Evolutionary conservation across 2,329 filamentous ascomycete genomes (phyloP).

Genomic region (Fusarium ramigenum): DNA sequence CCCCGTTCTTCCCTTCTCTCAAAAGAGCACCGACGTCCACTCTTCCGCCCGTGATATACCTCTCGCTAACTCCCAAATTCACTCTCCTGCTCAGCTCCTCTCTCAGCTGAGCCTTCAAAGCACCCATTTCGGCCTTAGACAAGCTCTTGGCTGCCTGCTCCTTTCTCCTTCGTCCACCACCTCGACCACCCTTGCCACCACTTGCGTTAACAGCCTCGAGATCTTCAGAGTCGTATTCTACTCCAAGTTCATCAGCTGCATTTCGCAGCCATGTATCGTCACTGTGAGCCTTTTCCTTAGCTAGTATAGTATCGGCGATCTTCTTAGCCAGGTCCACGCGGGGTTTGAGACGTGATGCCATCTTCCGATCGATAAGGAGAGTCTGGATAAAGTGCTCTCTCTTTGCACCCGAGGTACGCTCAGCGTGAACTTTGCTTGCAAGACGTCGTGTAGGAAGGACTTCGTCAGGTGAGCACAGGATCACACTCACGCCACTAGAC

Average conservation of each 20-base stretch:
- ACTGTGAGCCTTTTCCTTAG: conserved; percentile 85
- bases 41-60: conserved; percentile 83
- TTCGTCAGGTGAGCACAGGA: conserved; percentile 92
- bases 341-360: conserved; percentile 79
- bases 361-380: conserved; percentile 82
- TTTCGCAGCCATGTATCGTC: conserved; percentile 86
- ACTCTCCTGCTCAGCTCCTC: conserved; percentile 76
- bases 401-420: conserved; percentile 56
- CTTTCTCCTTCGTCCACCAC: conserved; percentile 77
- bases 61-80: conserved; percentile 88
- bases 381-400: conserved; percentile 77
- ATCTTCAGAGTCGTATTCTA: conserved; percentile 92
- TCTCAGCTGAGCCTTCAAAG: conserved; percentile 76
- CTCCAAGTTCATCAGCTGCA: conserved; percentile 90
- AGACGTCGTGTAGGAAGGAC: conserved; percentile 84
- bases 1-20: conserved; percentile 64
- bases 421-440: conserved; percentile 85
- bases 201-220: conserved; percentile 81
- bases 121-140: conserved; percentile 77
- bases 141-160: conserved; percentile 74
- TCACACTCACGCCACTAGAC: conserved; percentile 79
- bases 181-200: conserved; percentile 72
- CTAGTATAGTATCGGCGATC: conserved; percentile 82
- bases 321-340: conserved; percentile 85
- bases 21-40: conserved; percentile 82